Conservation (phyloP, 2,329 filamentous ascomycete genomes). For the Xylariales sp. region DNA sequence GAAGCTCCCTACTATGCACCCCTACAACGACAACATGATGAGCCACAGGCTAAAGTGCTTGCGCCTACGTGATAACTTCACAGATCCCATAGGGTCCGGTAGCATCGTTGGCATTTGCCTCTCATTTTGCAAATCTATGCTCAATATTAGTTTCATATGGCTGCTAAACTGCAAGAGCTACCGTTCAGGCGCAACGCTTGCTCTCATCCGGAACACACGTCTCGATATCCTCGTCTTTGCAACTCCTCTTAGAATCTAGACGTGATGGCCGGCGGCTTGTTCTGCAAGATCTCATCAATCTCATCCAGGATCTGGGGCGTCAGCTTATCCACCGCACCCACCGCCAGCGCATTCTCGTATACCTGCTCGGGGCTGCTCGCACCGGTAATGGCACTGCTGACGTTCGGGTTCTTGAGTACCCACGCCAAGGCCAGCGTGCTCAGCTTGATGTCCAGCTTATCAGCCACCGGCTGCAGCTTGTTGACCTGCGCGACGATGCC, state of each 20-base stretch:
- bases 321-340: constrained; percentile 48
- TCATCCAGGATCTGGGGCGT: constrained; percentile 54
- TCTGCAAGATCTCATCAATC: constrained; percentile 54
- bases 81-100: no score
- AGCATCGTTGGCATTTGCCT: no score
- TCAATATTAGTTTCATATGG: no score
- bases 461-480: constrained; percentile 57
- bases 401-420: constrained; percentile 57
- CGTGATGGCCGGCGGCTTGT: constrained; percentile 33
- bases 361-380: constrained; percentile 55
- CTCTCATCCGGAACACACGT: no score
- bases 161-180: no score
- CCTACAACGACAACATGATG: no score
- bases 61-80: no score
- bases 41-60: no score
- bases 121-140: no score
- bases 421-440: constrained; percentile 55
- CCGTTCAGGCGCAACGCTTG: no score
- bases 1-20: no score
- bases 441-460: constrained; percentile 56
- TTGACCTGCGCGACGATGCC: constrained; percentile 54
- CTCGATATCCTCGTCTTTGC: no score
- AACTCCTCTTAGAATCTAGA: background rate
- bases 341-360: constrained; percentile 52
- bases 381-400: constrained; percentile 57